Evolutionary conservation across 2,329 filamentous ascomycete genomes (phyloP).

Genomic region (Paecilomyces dactylethromorphus): DNA sequence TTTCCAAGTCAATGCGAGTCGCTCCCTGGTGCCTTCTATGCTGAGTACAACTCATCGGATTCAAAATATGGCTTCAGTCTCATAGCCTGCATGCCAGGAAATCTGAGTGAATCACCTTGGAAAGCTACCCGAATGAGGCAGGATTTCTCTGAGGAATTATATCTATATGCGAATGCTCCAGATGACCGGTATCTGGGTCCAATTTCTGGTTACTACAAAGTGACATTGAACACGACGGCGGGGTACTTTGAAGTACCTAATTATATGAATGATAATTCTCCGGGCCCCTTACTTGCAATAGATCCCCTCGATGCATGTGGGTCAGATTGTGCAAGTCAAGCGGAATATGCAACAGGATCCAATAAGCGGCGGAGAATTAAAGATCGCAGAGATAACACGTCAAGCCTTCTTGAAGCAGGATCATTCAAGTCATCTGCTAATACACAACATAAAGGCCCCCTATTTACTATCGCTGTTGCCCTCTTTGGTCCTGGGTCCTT

Average conservation of each 20-base stretch:
- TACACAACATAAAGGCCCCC: no score
- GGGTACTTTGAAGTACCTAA: constrained; percentile 3
- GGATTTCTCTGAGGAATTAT: constrained; percentile 22
- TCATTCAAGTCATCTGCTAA: no score
- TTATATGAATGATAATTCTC: neutral
- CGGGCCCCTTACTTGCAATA: neutral
- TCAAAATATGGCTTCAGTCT: constrained; percentile 10
- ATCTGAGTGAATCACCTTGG: constrained; percentile 19
- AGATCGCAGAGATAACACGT: no score
- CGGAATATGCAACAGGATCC: no score
- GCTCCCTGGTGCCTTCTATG: neutral
- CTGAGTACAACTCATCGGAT: neutral
- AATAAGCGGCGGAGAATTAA: no score
- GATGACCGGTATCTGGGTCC: neutral
- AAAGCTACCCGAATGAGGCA: constrained; percentile 17
- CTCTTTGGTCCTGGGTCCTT: no score
- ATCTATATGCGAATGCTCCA: constrained; percentile 15
- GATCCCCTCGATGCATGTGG: neutral
- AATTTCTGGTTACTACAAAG: neutral
- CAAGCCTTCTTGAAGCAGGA: no score
- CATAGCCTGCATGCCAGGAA: constrained; percentile 20
- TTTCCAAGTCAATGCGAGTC: neutral
- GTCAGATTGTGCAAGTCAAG: neutral
- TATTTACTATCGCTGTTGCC: no score
- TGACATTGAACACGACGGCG: neutral